Evolutionary conservation across 495 filamentous ascomycete genomes (phyloP), one percentile per base, ranked within the genome.

Genomic region (Lentithecium fluviatile): DNA sequence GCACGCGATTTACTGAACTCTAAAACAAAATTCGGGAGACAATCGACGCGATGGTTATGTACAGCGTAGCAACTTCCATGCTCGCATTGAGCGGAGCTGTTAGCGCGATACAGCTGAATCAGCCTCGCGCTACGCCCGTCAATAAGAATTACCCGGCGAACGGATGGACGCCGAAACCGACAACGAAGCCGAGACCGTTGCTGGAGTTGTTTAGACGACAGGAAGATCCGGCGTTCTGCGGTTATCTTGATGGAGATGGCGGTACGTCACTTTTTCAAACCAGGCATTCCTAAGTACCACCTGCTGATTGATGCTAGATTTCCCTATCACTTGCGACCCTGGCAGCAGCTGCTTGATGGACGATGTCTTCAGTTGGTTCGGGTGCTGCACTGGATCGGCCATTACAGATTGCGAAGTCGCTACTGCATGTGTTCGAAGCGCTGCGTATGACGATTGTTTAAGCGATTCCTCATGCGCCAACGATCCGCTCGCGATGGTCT

Each of bases 321-420:
- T 11, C 8, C 23, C 49, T 17, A 36, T 36, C 12, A 2, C n/a
- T 15, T 52, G 49, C 29, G 49, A 52, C 20, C 2, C 8, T 13
- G 20, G 19, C 3, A 52, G 49, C 49, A 52, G 19, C 10, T 54
- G 51, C 19, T 2, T 54, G 51, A 42, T 42, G 32, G 51, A 54
- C 36, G 26, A 24, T 4, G 36, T 40, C 15, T 40, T 29, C 36
- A 12, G 15, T 3, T 54, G 51, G 51, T 54, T 54, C 24, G 51
- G 51, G 2, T 54, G 51, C 51, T 54, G 51, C 21, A 54, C 34
- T 8, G 51, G 51, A 32, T 23, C 36, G 3, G 3, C 29, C 6
- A 20, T 34, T 10, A 37, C 23, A 21, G 51, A 54, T 11, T 54
- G 51, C 36, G 36, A 40, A 12, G 17, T 54, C 36, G 3, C 1